Evolutionary conservation across 192 early-diverging fungal species (phyloP).

Genomic region (Phlyctochytrium bullatum): DNA sequence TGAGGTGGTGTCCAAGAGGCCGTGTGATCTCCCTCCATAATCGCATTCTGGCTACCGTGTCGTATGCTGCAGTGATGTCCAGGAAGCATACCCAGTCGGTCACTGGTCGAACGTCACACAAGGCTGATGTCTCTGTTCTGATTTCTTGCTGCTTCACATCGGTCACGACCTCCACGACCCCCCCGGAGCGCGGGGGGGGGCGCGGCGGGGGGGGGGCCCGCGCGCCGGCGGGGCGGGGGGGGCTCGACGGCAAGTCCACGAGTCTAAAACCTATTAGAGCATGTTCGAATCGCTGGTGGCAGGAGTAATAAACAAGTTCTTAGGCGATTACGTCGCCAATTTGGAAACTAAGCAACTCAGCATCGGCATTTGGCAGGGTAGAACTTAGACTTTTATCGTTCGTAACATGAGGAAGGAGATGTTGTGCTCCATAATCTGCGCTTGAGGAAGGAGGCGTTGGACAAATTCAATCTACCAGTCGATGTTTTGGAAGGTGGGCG

Average conservation of each 20-base stretch:
- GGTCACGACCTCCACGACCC: neutral
- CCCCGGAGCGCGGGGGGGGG: no score
- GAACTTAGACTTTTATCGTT: neutral
- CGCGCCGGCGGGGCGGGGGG: no score
- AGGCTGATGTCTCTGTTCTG: neutral
- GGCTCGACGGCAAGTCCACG: no score
- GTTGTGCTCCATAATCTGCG: constrained; percentile 90
- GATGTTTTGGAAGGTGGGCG: constrained; percentile 83
- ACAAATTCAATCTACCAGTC: constrained; percentile 92
- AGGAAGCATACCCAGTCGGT: no score
- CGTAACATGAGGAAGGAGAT: constrained; percentile 64
- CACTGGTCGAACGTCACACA: no score
- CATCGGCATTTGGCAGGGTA: constrained; percentile 94
- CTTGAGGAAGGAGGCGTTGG: constrained; percentile 84
- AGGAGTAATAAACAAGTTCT: constrained; percentile 54
- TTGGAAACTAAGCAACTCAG: constrained; percentile 92
- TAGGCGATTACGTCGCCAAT: constrained; percentile 95
- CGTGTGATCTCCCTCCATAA: no score
- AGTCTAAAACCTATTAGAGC: neutral
- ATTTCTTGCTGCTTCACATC: neutral
- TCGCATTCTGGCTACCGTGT: no score
- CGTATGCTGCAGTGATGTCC: no score
- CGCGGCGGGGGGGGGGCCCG: no score
- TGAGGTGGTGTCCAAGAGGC: no score
- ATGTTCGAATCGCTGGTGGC: constrained; percentile 39